phyloP scores from a whole-genome alignment of 176 grass and related monocot species.

The Calamus simplicifolius region DNA sequence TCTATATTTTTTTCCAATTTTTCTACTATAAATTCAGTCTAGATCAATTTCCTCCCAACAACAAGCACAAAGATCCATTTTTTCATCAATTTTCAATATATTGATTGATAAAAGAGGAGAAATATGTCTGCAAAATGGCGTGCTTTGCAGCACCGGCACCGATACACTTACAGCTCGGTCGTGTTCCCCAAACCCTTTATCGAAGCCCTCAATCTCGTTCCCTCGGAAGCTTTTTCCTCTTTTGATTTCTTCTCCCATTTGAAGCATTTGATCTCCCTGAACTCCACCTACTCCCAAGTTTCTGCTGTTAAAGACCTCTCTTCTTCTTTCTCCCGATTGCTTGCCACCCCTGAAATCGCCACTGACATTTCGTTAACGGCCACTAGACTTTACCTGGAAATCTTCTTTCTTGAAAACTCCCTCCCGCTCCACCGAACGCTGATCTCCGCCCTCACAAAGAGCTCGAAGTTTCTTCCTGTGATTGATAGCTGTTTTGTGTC shows the following conservation, averaged over 20 bases:
- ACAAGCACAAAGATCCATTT: too few species aligned
- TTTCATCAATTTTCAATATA: too few species aligned
- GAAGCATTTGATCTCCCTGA: constrained; percentile 56
- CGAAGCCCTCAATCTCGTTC: constrained; percentile 39
- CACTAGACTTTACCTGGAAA: constrained; percentile 69
- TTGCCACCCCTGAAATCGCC: constrained; percentile 30
- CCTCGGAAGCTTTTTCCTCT: constrained; percentile 16
- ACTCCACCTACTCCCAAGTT: constrained; percentile 76
- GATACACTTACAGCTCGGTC: constrained; percentile 82
- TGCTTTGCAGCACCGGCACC: constrained; percentile 74
- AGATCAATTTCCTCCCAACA: too few species aligned
- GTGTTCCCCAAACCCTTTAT: constrained; percentile 63
- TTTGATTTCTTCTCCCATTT: constrained; percentile 56
- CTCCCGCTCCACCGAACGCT: constrained; percentile 70
- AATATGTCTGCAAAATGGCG: constrained; percentile 87
- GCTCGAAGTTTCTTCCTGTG: constrained; percentile 36
- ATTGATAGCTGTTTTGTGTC: constrained; percentile 54
- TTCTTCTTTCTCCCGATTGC: constrained; percentile 48
- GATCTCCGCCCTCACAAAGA: constrained; percentile 72
- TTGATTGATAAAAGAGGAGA: background rate
- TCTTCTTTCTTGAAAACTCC: constrained; percentile 86
- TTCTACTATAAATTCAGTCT: too few species aligned
- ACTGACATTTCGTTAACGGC: constrained; percentile 29
- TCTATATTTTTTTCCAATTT: too few species aligned
- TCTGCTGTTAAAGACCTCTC: constrained; percentile 58